Conservation (phyloP, 1,284 basidiomycete species). For the Mycena sp. region DNA sequence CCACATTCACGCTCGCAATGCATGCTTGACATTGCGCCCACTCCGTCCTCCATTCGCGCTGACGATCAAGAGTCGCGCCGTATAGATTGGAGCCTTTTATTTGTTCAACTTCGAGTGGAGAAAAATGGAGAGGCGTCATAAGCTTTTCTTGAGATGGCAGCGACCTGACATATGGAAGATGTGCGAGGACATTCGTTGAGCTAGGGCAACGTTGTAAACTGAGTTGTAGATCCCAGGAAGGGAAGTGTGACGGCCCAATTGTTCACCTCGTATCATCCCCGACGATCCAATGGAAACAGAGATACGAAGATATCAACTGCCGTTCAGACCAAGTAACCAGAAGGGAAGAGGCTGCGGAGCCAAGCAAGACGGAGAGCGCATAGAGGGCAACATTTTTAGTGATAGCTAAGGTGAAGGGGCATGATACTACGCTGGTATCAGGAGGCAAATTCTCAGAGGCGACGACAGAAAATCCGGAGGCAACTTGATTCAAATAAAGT, state of each 20-base stretch:
- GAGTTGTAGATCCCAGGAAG: conserved; percentile 23
- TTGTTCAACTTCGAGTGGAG: conserved; percentile 64
- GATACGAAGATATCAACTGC: conserved; percentile 77
- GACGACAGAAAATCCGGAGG: conserved; percentile 67
- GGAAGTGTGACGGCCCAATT: conserved; percentile 20
- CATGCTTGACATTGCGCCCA: conserved; percentile 60
- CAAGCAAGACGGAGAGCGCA: conserved; percentile 56
- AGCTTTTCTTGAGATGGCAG: conserved; percentile 69
- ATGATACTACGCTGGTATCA: conserved; percentile 72
- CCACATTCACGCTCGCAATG: conserved; percentile 46
- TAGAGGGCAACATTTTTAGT: conserved; percentile 61
- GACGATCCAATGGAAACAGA: conserved; percentile 79
- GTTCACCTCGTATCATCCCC: conserved; percentile 41
- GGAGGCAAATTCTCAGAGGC: conserved; percentile 57
- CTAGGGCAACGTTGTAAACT: conserved; percentile 9
- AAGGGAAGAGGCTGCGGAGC: conserved; percentile 25
- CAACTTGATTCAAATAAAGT: conserved; percentile 42
- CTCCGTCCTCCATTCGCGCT: conserved; percentile 62
- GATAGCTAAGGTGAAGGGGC: conserved; percentile 79
- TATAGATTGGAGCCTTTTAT: conserved; percentile 83
- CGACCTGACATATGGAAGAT: conserved; percentile 71
- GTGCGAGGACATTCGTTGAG: conserved; percentile 47
- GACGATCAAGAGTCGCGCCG: conserved; percentile 74
- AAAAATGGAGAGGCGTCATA: conserved; percentile 83
- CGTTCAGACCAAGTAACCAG: conserved; percentile 67